Conservation (phyloP, 768 basidiomycete species). For the Pleurotus pulmonarius region DNA sequence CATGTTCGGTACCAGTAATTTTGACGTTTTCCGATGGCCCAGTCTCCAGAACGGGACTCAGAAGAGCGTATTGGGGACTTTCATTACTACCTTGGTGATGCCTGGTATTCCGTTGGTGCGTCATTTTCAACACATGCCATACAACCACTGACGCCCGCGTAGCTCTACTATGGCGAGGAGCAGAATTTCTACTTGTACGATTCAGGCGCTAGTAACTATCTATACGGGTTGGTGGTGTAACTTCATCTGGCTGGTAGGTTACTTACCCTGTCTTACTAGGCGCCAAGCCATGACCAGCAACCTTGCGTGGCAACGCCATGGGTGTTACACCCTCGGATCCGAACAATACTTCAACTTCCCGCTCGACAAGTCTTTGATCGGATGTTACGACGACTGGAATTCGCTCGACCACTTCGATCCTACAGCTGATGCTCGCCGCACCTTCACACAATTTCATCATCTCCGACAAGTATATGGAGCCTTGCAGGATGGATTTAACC, state of each 20-base stretch:
- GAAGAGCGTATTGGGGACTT: slow-evolving; percentile 70
- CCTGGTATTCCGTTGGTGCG: slow-evolving; percentile 80
- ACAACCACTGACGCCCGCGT: not conserved
- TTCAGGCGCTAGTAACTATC: slow-evolving; percentile 87
- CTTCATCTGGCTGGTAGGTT: not conserved
- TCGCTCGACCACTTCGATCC: slow-evolving; percentile 94
- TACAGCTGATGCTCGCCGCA: slow-evolving; percentile 70
- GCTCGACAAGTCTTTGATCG: slow-evolving; percentile 70
- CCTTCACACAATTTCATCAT: slow-evolving; percentile 69
- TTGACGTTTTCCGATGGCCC: slow-evolving; percentile 94
- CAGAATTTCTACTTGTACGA: slow-evolving; percentile 88
- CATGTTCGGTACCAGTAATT: slow-evolving; percentile 91
- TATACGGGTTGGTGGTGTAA: slow-evolving; percentile 62
- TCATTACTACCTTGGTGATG: slow-evolving; percentile 77
- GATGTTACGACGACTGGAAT: slow-evolving; percentile 90
- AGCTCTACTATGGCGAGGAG: slow-evolving; percentile 90
- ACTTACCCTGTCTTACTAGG: slow-evolving; percentile 30
- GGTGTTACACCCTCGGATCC: slow-evolving; percentile 88
- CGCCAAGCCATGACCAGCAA: slow-evolving; percentile 89
- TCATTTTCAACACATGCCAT: slow-evolving; percentile 2
- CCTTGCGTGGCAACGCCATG: slow-evolving; percentile 89
- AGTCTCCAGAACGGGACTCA: slow-evolving; percentile 82
- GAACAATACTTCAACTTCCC: slow-evolving; percentile 94
- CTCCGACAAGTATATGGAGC: slow-evolving; percentile 67
- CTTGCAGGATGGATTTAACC: slow-evolving; percentile 82